Percentiles rank a stretch among this genome's conserved stretches.
Conservation (phyloP, 495 filamentous ascomycete genomes). For the Clavariopsis aquatica region DNA sequence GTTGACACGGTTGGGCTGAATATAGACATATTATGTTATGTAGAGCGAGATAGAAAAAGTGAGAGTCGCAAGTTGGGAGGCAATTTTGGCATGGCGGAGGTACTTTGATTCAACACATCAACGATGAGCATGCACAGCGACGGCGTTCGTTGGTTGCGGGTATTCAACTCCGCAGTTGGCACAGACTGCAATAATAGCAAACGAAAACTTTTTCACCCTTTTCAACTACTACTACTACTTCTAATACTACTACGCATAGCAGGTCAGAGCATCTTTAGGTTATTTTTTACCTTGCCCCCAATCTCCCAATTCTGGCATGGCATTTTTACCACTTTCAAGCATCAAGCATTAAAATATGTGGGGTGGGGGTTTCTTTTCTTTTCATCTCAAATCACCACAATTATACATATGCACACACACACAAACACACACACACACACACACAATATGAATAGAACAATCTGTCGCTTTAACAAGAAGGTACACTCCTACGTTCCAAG, state of each 20-base stretch:
- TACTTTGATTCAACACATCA: slow-evolving; percentile 12
- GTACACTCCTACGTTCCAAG: slow-evolving; percentile 26
- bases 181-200: not conserved
- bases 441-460: slow-evolving; percentile 8
- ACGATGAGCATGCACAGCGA: slow-evolving; percentile 14
- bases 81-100: not conserved
- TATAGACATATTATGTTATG: too few species aligned
- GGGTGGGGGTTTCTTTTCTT: too few species aligned
- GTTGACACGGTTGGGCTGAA: too few species aligned
- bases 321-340: too few species aligned
- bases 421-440: not conserved
- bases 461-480: slow-evolving; percentile 30
- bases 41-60: not conserved
- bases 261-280: too few species aligned
- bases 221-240: too few species aligned
- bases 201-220: not conserved
- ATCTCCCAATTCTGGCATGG: too few species aligned
- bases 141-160: slow-evolving; percentile 26
- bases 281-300: too few species aligned
- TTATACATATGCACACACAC: too few species aligned
- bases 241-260: too few species aligned
- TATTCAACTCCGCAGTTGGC: slow-evolving; percentile 38
- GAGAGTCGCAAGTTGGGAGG: not conserved
- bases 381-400: too few species aligned
- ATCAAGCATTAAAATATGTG: too few species aligned